These are phyloP conservation scores for Hanseniaspora gamundiae DNA, from an alignment of 1,139 yeast species.

Conservation along the genomic window DNA sequence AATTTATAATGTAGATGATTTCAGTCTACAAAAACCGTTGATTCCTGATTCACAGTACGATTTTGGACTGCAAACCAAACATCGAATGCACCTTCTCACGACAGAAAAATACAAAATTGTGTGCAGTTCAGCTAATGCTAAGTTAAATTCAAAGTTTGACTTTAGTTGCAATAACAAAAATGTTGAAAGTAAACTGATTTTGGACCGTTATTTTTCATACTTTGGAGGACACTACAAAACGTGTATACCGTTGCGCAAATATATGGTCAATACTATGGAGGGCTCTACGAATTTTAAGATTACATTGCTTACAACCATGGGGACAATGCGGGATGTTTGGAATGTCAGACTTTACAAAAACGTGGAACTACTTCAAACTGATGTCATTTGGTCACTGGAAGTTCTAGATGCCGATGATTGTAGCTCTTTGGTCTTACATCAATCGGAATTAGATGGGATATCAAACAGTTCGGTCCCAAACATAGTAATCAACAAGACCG, in stretches of 20 bases:
- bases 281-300: constrained; percentile 4
- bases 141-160: constrained; percentile 8
- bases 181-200: background rate
- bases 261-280: background rate
- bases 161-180: background rate
- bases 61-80: constrained; percentile 19
- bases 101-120: constrained; percentile 27
- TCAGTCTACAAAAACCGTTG: constrained; percentile 23
- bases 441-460: background rate
- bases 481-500: background rate
- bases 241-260: background rate
- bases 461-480: background rate
- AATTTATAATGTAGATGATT: constrained; percentile 24
- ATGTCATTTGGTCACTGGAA: background rate
- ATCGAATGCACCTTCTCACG: constrained; percentile 28
- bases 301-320: constrained; percentile 18
- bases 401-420: background rate
- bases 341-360: background rate
- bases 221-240: background rate
- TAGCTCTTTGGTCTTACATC: background rate
- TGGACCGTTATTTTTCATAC: background rate
- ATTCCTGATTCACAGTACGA: constrained; percentile 26
- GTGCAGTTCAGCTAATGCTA: constrained; percentile 28
- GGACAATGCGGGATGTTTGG: constrained; percentile 15
- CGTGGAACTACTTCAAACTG: background rate